These are phyloP conservation scores for Suhomyces vadensis DNA, from an alignment of 805 yeast genomes.

Conservation along the genomic window DNA sequence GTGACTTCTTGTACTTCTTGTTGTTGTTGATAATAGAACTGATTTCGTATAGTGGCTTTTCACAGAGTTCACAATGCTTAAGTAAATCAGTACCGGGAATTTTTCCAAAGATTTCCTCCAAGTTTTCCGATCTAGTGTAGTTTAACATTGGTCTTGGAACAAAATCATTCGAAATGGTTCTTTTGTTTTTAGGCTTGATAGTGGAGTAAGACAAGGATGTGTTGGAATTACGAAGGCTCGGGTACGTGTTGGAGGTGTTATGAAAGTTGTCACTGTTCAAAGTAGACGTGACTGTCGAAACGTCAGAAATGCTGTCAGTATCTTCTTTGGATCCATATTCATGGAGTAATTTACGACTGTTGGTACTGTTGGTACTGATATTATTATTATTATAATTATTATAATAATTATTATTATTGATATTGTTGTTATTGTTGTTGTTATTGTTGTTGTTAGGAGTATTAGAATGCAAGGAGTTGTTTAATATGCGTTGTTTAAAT, in stretches of 20 bases:
- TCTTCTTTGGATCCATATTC: conserved; percentile 5
- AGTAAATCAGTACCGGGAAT: conserved; percentile 41
- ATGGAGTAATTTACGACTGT: not conserved
- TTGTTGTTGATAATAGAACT: conserved; percentile 41
- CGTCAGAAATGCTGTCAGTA: conserved; percentile 10
- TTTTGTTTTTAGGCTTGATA: conserved; percentile 10
- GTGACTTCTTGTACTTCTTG: conserved; percentile 13
- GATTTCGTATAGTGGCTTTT: conserved; percentile 63
- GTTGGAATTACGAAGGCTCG: not conserved
- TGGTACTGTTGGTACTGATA: too few relatives aligned
- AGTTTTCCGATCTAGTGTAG: conserved; percentile 20
- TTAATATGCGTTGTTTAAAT: conserved; percentile 28
- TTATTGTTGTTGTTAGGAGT: too few relatives aligned
- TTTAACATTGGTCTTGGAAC: conserved; percentile 1
- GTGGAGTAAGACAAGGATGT: conserved; percentile 2
- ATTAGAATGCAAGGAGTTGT: conserved; percentile 4
- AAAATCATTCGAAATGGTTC: conserved; percentile 12
- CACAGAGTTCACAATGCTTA: conserved; percentile 67
- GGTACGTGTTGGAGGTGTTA: not conserved
- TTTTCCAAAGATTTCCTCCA: conserved; percentile 40
- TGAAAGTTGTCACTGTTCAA: conserved; percentile 8
- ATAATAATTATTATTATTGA: too few relatives aligned
- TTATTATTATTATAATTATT: too few relatives aligned
- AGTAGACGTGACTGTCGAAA: conserved; percentile 11
- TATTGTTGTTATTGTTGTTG: too few relatives aligned